A percentile compares a stretch with the other conserved stretches of the same genome.
phyloP scores from a whole-genome alignment of 2,329 filamentous ascomycete species.

The Fusarium irregulare region DNA sequence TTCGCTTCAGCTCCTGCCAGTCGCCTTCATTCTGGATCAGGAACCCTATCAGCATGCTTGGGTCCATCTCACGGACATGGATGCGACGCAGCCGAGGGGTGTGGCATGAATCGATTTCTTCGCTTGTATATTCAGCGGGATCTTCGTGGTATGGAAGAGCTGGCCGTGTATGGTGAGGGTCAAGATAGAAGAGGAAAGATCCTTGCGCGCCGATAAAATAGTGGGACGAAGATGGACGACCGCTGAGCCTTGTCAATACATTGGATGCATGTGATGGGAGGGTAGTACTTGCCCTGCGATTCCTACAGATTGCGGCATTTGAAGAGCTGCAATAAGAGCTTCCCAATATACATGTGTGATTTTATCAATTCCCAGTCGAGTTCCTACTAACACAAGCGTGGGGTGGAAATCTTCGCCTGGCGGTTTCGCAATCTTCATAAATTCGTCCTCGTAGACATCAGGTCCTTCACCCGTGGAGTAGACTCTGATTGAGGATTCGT shows the following conservation, averaged over 20 bases:
- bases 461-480: conserved; percentile 91
- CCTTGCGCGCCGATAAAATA: conserved; percentile 73
- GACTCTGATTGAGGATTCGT: conserved; percentile 75
- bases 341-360: conserved; percentile 96
- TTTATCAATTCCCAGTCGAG: conserved; percentile 90
- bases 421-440: conserved; percentile 80
- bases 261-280: not conserved
- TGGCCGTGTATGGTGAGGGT: conserved; percentile 87
- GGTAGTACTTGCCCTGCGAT: conserved; percentile 81
- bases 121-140: conserved; percentile 68
- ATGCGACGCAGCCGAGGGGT: conserved; percentile 85
- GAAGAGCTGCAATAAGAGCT: conserved; percentile 84
- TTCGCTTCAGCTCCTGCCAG: conserved; percentile 83
- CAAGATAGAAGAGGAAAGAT: conserved; percentile 89
- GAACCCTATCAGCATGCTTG: conserved; percentile 97
- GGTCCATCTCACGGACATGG: conserved; percentile 93
- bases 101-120: conserved; percentile 86
- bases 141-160: conserved; percentile 73
- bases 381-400: conserved; percentile 89
- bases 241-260: conserved; percentile 63
- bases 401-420: conserved; percentile 77
- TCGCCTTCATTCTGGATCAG: conserved; percentile 85
- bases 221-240: conserved; percentile 87
- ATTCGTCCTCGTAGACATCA: conserved; percentile 92
- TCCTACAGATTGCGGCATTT: conserved; percentile 92